Base-by-base conservation (phyloP, 495 filamentous ascomycete genomes). In the Arthonia radiata region DNA sequence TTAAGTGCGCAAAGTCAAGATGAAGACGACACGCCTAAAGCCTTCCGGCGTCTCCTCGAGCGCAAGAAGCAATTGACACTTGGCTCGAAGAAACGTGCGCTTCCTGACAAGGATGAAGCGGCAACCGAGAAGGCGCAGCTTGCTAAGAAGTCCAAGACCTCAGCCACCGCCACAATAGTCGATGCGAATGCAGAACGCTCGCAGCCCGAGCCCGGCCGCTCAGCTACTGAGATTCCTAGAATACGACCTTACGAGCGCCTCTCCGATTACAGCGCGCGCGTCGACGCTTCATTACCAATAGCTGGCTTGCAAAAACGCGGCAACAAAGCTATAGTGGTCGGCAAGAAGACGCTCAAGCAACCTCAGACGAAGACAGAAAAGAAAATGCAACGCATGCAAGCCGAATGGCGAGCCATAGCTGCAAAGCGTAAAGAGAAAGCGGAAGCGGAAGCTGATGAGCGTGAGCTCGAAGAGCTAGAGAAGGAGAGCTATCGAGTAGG, bases 171-270 rank as follows among this genome's bases (percentile, higher is more conserved):
- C n/a, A n/a, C n/a, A n/a, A n/a, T n/a, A n/a, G n/a, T n/a, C n/a
- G n/a, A n/a, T n/a, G n/a, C n/a, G n/a, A n/a, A n/a, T n/a, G n/a
- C n/a, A n/a, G n/a, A n/a, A n/a, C n/a, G n/a, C n/a, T n/a, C n/a
- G n/a, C n/a, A n/a, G n/a, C n/a, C n/a, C n/a, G n/a, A n/a, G n/a
- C n/a, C 15, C 40, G 33, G 19, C 35, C 15, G 24, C 19, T 22
- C 7, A 22, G 19, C 31, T 25, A 28, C 17, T 2, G 42, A 49
- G 4, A 35, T 61, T 2, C 72, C 64, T 4, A 75, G 57, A 25
- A 92, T 97, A 27, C 53, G 63, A 7, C 79, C 81, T 0, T 74
- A 76, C 12, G 86, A 97, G 47, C 57, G 60, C 15, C 53, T 97
- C 31, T 66, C 65, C 1, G 76, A 86, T 30, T 97, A 90, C 43